Conservation (phyloP, 2,329 filamentous ascomycete species). For the Diaporthe ampelina region DNA sequence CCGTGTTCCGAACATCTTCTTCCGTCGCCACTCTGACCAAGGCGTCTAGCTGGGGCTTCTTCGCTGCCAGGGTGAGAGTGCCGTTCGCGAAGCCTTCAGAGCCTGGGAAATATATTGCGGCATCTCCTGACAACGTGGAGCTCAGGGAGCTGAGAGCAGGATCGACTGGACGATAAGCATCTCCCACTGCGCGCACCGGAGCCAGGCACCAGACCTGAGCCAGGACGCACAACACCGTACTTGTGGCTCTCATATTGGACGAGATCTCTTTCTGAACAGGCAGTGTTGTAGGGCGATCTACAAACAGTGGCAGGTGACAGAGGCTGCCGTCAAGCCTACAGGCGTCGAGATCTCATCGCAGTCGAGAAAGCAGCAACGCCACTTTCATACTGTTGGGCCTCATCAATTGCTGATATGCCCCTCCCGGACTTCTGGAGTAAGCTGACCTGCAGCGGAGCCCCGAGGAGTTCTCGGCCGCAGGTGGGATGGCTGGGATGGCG, state of each 20-base stretch:
- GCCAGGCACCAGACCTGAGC: background rate
- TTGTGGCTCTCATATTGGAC: background rate
- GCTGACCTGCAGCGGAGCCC: constrained; percentile 15
- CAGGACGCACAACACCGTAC: background rate
- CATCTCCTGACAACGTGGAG: constrained; percentile 12
- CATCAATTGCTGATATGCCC: background rate
- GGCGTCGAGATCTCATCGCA: background rate
- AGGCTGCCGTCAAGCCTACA: background rate
- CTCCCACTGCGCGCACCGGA: background rate
- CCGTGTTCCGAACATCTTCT: constrained; percentile 44
- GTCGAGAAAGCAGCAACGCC: background rate
- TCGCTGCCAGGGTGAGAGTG: background rate
- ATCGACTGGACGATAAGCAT: background rate
- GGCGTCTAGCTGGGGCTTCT: constrained; percentile 41
- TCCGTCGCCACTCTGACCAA: constrained; percentile 45
- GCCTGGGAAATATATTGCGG: constrained; percentile 15
- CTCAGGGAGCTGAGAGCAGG: background rate
- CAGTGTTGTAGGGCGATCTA: background rate
- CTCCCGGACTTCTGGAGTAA: background rate
- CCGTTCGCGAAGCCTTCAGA: constrained; percentile 13
- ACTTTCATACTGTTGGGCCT: background rate
- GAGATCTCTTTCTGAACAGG: background rate
- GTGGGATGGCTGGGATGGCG: constrained; percentile 14
- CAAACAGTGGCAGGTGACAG: background rate
- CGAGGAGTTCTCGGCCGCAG: background rate